Evolutionary conservation across 495 filamentous ascomycete genomes (phyloP), one percentile per base, ranked within the genome.

Genomic region (Podospora tetraspora): DNA sequence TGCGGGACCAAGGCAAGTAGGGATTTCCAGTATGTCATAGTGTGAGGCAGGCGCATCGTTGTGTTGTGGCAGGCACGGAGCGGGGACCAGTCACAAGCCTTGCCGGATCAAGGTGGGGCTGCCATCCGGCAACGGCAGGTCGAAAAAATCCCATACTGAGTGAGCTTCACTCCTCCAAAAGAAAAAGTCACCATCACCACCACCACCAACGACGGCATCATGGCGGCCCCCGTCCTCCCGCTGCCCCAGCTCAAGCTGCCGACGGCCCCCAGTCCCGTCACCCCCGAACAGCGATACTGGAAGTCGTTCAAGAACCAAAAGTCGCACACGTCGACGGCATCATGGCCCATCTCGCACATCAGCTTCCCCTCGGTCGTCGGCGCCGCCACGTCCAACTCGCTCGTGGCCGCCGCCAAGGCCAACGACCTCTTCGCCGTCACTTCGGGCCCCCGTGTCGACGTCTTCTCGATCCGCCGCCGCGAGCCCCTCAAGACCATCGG

Each of bases 231-330:
- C 78, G 90, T 97, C 69, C 86, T 88, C 73, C 90, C 91, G 70
- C 82, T 97, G 66, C 90, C 89, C 76, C 90, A 88, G 74, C 80
- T 96, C 77, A 95, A 93, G 85, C 88, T 96, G 70, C 89, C 94
- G 30, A 80, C 85, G 25, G 90, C 89, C 37, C 90, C 91, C 66
- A 84, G 85, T 23, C 85, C 88, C 62, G 75, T 90, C 29, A 96
- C 93, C 5, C 88, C 94, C 59, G 95, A 99, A 81, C 93, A 98
- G 79, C 85, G 88, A 71, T 98, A 97, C 83, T 99, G 95, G 78
- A 88, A 88, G 71, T 89, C 89, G 43, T 99, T 99, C 84, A 91
- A 89, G 78, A 94, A 94, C 59, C 90, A 92, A 34, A 88, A 94
- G 60, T 85, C 91, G 30, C 87, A 98, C 59, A 91, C 94, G 10